A percentile compares a stretch with the other conserved stretches of the same genome.
Conservation (phyloP, 345 rosid genomes). For the Aquilaria malaccensis region DNA sequence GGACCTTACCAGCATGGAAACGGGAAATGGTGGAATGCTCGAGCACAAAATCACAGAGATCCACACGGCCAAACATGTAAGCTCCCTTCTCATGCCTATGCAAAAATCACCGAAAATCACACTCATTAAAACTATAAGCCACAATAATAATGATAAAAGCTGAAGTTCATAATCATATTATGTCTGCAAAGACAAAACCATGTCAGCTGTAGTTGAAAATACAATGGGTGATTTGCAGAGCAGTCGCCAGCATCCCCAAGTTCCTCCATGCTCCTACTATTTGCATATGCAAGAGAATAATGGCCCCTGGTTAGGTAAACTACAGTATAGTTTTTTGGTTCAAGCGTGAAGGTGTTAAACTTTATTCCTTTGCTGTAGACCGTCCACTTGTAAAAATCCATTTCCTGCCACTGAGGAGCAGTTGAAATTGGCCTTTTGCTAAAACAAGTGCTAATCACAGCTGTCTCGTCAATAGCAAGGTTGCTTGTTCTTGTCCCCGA, state of each 20-base stretch:
- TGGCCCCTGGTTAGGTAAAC: neutral
- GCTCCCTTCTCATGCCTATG: conserved; percentile 81
- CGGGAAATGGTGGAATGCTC: conserved; percentile 92
- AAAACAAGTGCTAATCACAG: no score
- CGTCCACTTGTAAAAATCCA: no score
- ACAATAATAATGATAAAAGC: neutral
- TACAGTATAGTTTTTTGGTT: neutral
- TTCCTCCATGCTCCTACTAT: no score
- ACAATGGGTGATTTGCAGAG: no score
- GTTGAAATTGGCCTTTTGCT: no score
- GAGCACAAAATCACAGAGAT: conserved; percentile 78
- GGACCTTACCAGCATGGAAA: conserved; percentile 74
- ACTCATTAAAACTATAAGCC: neutral
- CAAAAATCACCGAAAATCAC: neutral
- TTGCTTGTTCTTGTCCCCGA: no score
- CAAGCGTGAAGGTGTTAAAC: no score
- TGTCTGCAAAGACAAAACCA: neutral
- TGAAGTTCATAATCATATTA: neutral
- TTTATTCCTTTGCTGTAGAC: no score
- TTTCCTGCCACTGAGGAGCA: no score
- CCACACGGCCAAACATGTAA: conserved; percentile 89
- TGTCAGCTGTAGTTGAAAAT: no score
- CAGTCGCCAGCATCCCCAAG: neutral
- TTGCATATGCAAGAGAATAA: no score
- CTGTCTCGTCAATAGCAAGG: no score